Conservation (phyloP, 2,329 filamentous ascomycete species). For the Ophiostoma himal-ulmi region DNA sequence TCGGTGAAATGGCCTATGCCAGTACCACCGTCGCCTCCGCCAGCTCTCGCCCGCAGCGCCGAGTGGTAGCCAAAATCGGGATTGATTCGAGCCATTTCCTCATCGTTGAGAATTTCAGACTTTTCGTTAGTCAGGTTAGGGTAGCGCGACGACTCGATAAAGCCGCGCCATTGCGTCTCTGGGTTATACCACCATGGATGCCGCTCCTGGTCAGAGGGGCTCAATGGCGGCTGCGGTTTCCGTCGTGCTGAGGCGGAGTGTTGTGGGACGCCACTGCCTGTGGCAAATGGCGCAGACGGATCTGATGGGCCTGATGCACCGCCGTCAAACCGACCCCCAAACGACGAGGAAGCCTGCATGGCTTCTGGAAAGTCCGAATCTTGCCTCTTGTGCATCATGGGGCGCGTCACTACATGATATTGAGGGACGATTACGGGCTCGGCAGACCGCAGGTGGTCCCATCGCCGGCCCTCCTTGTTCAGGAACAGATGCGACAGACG, state of each 20-base stretch:
- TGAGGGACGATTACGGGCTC: constrained; percentile 54
- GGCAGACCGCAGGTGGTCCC: constrained; percentile 54
- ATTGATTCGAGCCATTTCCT: constrained; percentile 41
- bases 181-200: constrained; percentile 28
- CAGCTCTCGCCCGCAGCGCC: constrained; percentile 23
- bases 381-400: neutral
- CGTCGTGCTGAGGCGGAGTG: neutral
- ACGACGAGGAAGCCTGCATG: neutral
- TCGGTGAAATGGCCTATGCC: constrained; percentile 16
- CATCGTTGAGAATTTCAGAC: constrained; percentile 44
- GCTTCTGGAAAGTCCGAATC: neutral
- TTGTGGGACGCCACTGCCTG: neutral
- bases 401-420: constrained; percentile 22
- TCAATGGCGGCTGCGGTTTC: neutral
- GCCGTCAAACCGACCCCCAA: neutral
- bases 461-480: constrained; percentile 44
- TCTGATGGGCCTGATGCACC: neutral
- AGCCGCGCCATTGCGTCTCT: constrained; percentile 47
- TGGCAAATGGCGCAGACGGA: neutral
- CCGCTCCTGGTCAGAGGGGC: neutral
- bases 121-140: constrained; percentile 44
- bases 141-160: constrained; percentile 49
- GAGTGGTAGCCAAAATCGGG: constrained; percentile 41
- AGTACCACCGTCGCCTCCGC: constrained; percentile 41
- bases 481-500: constrained; percentile 43